Evolutionary conservation across 352 stramenopile genomes (phyloP).

Genomic region (Globisporangium sylvaticum): DNA sequence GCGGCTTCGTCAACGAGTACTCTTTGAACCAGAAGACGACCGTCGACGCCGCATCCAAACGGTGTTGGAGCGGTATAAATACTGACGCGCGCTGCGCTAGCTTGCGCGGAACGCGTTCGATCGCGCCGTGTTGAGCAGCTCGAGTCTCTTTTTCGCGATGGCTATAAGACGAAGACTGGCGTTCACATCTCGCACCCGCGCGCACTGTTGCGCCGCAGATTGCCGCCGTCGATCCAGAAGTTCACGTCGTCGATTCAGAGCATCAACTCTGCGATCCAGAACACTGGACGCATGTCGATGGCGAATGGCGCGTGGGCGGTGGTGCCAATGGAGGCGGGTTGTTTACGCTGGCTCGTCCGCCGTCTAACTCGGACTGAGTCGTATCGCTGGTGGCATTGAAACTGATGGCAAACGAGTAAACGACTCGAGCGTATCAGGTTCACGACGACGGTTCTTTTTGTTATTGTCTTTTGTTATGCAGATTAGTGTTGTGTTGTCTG

Average conservation of each 20-base stretch:
- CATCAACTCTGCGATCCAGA: slow-evolving; percentile 72
- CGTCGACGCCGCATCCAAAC: slow-evolving; percentile 38
- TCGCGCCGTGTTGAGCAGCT: slow-evolving; percentile 62
- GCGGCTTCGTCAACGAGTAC: no score
- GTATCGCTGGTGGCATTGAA: slow-evolving; percentile 14
- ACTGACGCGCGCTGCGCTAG: slow-evolving; percentile 72
- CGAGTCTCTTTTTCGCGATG: slow-evolving; percentile 55
- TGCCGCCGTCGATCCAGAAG: no score
- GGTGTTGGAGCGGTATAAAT: slow-evolving; percentile 80
- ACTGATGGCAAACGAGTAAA: not conserved
- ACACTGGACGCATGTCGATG: slow-evolving; percentile 54
- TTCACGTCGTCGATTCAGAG: slow-evolving; percentile 85
- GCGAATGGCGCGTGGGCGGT: slow-evolving; percentile 24
- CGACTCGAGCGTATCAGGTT: not conserved
- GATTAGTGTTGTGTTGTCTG: not conserved
- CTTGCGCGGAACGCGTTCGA: slow-evolving; percentile 86
- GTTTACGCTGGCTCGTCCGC: slow-evolving; percentile 9
- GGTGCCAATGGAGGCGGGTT: slow-evolving; percentile 5
- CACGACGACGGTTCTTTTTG: not conserved
- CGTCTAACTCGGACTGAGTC: slow-evolving; percentile 18
- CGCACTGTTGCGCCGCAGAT: slow-evolving; percentile 59
- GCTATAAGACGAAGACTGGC: slow-evolving; percentile 38
- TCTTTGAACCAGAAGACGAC: no score
- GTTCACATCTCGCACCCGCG: slow-evolving; percentile 43
- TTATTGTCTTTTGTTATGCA: not conserved